phyloP scores from a whole-genome alignment of 306 rosid species.

The Ormosia semicastrata region DNA sequence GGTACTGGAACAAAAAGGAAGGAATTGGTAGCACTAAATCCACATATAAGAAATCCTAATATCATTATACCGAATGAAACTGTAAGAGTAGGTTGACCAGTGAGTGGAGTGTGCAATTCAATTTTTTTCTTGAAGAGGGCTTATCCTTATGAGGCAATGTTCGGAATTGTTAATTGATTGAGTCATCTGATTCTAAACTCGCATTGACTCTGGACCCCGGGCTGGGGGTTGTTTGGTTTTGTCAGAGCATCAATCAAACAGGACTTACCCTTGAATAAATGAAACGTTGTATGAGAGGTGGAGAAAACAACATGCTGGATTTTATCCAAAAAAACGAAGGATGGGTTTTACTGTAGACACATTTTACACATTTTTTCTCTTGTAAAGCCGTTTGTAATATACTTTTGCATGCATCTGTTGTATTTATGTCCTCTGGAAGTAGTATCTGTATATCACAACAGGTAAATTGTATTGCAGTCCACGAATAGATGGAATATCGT shows the following conservation, averaged over 20 bases:
- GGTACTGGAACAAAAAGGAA: constrained; percentile 67
- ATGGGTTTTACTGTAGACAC: not conserved
- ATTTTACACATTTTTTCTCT: not conserved
- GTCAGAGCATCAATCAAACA: not conserved
- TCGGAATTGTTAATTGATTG: not conserved
- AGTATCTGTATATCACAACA: not conserved
- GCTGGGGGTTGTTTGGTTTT: not conserved
- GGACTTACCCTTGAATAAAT: not conserved
- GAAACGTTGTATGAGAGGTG: not conserved
- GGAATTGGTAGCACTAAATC: constrained; percentile 62
- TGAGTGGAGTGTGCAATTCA: not conserved
- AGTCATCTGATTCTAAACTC: not conserved
- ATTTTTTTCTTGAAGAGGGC: not conserved
- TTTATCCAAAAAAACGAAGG: not conserved
- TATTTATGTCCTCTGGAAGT: not conserved
- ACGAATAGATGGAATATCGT: not conserved
- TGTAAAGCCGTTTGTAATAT: constrained; percentile 5
- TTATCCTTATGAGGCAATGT: not conserved
- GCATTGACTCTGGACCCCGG: not conserved
- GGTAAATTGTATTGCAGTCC: not conserved
- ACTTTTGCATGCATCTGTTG: not conserved
- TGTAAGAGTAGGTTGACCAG: constrained; percentile 46
- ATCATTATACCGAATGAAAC: constrained; percentile 57
- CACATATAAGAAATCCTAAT: constrained; percentile 71
- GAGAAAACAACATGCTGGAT: not conserved